phyloP scores from a whole-genome alignment of 2,329 filamentous ascomycete species.

The Scedosporium dehoogii region DNA sequence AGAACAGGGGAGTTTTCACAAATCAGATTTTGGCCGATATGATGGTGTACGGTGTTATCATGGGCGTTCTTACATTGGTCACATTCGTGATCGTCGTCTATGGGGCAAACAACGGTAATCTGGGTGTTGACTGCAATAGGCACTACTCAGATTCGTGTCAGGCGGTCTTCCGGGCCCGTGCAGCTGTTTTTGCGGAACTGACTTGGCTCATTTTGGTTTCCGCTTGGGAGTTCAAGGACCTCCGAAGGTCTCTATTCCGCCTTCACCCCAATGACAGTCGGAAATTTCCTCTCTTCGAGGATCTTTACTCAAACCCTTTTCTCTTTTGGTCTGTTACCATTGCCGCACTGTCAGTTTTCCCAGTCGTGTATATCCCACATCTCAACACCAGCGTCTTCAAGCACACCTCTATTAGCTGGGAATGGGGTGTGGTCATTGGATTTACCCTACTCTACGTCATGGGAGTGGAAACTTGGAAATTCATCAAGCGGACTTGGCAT shows the following conservation, averaged over 20 bases:
- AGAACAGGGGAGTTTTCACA: conserved; percentile 61
- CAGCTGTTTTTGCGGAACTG: conserved; percentile 62
- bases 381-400: conserved; percentile 65
- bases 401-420: conserved; percentile 62
- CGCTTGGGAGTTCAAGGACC: conserved; percentile 69
- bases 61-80: conserved; percentile 57
- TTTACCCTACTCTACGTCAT: conserved; percentile 54
- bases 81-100: conserved; percentile 58
- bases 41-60: conserved; percentile 68
- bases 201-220: conserved; percentile 66
- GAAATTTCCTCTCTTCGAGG: conserved; percentile 45
- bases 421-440: conserved; percentile 61
- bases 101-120: conserved; percentile 41
- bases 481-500: conserved; percentile 47
- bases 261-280: conserved; percentile 45
- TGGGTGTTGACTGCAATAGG: conserved; percentile 56
- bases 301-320: conserved; percentile 61
- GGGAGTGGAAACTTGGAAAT: conserved; percentile 65
- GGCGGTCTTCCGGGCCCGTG: conserved; percentile 58
- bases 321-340: conserved; percentile 56
- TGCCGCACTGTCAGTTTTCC: conserved; percentile 53
- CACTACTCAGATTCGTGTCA: conserved; percentile 43
- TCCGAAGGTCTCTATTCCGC: conserved; percentile 61
- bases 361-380: conserved; percentile 62
- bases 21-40: conserved; percentile 70